phyloP scores from a whole-genome alignment of 306 rosid species.

The Morella rubra region DNA sequence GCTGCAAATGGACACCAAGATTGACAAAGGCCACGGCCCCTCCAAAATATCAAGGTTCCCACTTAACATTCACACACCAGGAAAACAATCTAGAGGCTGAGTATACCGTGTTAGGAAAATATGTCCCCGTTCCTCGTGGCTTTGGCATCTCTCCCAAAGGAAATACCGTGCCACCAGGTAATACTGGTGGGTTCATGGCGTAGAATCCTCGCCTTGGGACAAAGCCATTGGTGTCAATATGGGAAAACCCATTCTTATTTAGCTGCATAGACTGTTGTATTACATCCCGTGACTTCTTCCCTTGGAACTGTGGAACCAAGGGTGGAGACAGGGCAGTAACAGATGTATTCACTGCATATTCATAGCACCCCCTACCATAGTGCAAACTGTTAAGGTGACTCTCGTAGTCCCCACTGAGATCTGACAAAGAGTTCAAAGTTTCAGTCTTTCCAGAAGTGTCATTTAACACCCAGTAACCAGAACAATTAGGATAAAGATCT shows the following conservation, averaged over 20 bases:
- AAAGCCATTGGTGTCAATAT: slow-evolving; percentile 33
- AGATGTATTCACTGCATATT: slow-evolving; percentile 24
- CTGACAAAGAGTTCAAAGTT: slow-evolving; percentile 35
- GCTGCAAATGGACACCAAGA: slow-evolving; percentile 3
- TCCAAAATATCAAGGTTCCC: slow-evolving; percentile 2
- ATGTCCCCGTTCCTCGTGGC: slow-evolving; percentile 59
- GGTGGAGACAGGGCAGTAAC: slow-evolving; percentile 28
- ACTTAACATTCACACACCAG: background rate
- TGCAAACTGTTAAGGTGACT: slow-evolving; percentile 36
- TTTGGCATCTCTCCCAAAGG: slow-evolving; percentile 44
- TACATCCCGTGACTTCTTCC: slow-evolving; percentile 43
- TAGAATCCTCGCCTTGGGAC: slow-evolving; percentile 37
- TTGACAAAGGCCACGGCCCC: background rate
- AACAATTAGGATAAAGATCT: slow-evolving; percentile 40
- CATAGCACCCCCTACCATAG: slow-evolving; percentile 32
- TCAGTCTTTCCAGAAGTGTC: slow-evolving; percentile 30
- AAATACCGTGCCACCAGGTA: slow-evolving; percentile 36
- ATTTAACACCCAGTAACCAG: slow-evolving; percentile 21
- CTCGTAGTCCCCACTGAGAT: slow-evolving; percentile 47
- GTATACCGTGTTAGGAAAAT: slow-evolving; percentile 53
- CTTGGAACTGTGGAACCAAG: slow-evolving; percentile 28
- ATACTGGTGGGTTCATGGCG: slow-evolving; percentile 29
- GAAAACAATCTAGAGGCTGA: slow-evolving; percentile 20
- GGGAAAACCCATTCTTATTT: slow-evolving; percentile 34
- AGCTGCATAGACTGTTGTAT: slow-evolving; percentile 31